A percentile compares a stretch with the other conserved stretches of the same genome.
phyloP scores from a whole-genome alignment of 495 filamentous ascomycete genomes.

The Apiosordaria backusii region DNA sequence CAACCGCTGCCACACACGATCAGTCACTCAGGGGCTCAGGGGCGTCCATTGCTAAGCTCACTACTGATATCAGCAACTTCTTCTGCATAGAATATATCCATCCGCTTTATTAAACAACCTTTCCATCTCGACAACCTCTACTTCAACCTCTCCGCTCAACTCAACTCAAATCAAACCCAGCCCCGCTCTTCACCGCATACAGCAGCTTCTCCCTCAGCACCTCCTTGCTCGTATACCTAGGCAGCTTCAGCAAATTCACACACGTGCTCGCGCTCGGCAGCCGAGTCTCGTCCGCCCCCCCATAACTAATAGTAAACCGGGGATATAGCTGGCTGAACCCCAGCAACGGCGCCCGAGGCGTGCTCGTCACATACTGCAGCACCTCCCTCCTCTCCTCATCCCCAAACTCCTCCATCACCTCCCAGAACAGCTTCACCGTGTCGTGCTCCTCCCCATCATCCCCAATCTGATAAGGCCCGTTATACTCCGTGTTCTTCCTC shows the following conservation, averaged over 20 bases:
- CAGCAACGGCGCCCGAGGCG: conserved; percentile 84
- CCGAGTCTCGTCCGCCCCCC: conserved; percentile 70
- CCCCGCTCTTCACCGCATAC: conserved; percentile 87
- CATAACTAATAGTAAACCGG: conserved; percentile 84
- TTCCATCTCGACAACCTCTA: not conserved
- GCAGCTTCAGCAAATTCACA: conserved; percentile 92
- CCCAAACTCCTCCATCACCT: conserved; percentile 71
- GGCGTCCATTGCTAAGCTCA: too few species aligned
- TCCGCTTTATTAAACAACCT: too few species aligned
- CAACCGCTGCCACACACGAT: not conserved
- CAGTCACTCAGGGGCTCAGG: too few species aligned
- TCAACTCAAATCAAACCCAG: conserved; percentile 90
- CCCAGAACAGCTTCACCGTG: conserved; percentile 84
- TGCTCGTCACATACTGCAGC: conserved; percentile 92
- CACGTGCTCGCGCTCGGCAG: conserved; percentile 95
- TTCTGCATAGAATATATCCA: too few species aligned
- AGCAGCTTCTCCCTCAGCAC: conserved; percentile 73
- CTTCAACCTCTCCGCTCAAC: too few species aligned
- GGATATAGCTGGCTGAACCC: conserved; percentile 87
- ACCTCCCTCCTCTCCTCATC: conserved; percentile 79
- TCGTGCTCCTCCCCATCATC: conserved; percentile 84
- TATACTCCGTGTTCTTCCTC: conserved; percentile 79
- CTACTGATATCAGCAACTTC: too few species aligned
- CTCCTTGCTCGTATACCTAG: conserved; percentile 64
- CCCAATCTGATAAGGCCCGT: conserved; percentile 81